phyloP scores from a whole-genome alignment of 148 eudicot species.

The Rhododendron henanense region DNA sequence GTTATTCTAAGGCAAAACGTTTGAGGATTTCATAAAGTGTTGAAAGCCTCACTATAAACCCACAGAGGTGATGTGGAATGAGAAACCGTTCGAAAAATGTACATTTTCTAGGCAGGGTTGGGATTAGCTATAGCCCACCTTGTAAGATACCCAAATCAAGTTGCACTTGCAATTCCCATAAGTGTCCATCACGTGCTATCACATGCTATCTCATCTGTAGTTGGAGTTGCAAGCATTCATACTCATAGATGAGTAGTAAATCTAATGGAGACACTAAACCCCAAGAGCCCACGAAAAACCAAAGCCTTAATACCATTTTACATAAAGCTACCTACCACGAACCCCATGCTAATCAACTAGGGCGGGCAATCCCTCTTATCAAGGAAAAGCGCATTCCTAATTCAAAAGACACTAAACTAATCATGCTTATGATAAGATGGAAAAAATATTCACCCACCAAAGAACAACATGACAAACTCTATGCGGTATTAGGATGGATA shows the following conservation, averaged over 20 bases:
- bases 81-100: background rate
- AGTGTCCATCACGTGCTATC: background rate
- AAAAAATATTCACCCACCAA: background rate
- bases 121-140: background rate
- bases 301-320: background rate
- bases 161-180: background rate
- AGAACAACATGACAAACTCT: background rate
- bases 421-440: background rate
- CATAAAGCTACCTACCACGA: background rate
- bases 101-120: background rate
- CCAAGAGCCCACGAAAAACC: background rate
- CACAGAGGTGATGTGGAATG: background rate
- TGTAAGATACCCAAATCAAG: background rate
- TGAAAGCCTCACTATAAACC: background rate
- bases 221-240: background rate
- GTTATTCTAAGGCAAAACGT: background rate
- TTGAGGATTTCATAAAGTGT: background rate
- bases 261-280: background rate
- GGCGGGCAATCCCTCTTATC: background rate
- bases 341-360: background rate
- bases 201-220: background rate
- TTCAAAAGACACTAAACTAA: background rate
- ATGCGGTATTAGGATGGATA: background rate
- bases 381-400: background rate
- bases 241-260: background rate